Evolutionary conservation across 495 filamentous ascomycete species (phyloP), one percentile per base, ranked within the genome.

Genomic region (Podospora pseudoanserina): DNA sequence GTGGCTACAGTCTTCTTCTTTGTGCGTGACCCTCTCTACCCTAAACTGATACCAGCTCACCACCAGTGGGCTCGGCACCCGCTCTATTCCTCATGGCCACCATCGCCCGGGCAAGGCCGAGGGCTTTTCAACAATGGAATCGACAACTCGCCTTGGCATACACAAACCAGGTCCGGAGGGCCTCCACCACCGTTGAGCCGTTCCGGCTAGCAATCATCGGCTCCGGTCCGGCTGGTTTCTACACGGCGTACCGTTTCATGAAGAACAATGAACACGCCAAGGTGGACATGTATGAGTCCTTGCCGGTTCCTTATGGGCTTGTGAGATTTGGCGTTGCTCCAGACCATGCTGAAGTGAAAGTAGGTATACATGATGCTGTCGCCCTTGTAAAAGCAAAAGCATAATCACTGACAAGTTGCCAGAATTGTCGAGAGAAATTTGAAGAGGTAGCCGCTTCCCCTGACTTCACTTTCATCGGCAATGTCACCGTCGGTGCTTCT

Each of bases 271-370:
- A 86, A 16, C 79, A 89, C 77, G 87, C 90, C 7, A 81, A 89
- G 56, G 87, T 99, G 3, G 94, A 97, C 76, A 98, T 98, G 96
- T 99, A 96, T 77, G 95, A 99, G 79, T 88, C 91, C 26, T 79
- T 97, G 9, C 96, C 95, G 0, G 93, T 94, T 9, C 95, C 95
- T 6, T 99, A 91, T 76, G 95, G 95, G 2, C 83, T 99, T 62
- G 92, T 94, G 18, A 83, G 95, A 63, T 97, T 93, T 75, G 95
- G 95, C 16, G 95, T 99, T 62, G 96, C 95, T 13, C 95, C 95
- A 7, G 95, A 99, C 76, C 95, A 99, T 78, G 94, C 95, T 16
- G 94, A 98, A 81, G 95, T 98, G 56, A 99, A 99, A 87, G 94
- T 95, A 84, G 88, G 94, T 95, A 84, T 65, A 80, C 53, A 23